phyloP scores from a whole-genome alignment of 805 yeast genomes.

The Barnettozyma siamensis region DNA sequence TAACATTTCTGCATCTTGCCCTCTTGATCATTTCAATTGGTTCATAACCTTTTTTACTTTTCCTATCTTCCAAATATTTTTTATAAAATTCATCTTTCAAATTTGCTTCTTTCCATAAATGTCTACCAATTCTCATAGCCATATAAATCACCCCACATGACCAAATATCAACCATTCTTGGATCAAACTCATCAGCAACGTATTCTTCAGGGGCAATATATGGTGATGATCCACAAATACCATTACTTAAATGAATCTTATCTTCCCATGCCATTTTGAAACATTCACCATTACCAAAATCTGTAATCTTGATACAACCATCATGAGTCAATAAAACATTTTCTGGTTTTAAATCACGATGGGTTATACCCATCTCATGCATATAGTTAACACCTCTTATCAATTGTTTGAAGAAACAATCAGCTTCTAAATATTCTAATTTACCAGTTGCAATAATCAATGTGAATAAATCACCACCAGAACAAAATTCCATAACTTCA shows the following conservation, averaged over 20 bases:
- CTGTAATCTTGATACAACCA: conserved; percentile 77
- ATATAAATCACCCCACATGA: conserved; percentile 88
- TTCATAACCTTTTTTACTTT: conserved; percentile 79
- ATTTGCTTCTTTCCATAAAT: conserved; percentile 83
- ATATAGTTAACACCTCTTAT: conserved; percentile 79
- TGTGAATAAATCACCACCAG: conserved; percentile 77
- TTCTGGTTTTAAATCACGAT: conserved; percentile 87
- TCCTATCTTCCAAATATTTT: conserved; percentile 71
- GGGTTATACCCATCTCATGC: conserved; percentile 89
- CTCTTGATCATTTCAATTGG: conserved; percentile 85
- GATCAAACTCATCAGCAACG: conserved; percentile 60
- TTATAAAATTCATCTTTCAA: conserved; percentile 75
- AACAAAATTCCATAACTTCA: conserved; percentile 81
- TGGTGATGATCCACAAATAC: conserved; percentile 82
- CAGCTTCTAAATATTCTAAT: conserved; percentile 77
- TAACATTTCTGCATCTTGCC: conserved; percentile 86
- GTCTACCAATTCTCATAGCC: conserved; percentile 94
- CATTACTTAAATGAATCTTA: conserved; percentile 61
- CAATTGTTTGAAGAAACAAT: conserved; percentile 83
- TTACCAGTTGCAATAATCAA: conserved; percentile 71
- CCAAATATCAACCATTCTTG: conserved; percentile 84
- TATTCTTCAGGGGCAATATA: conserved; percentile 91
- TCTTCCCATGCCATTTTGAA: conserved; percentile 81
- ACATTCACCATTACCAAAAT: conserved; percentile 84
- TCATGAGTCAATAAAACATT: conserved; percentile 66